Evolutionary conservation across 2,329 filamentous ascomycete genomes (phyloP), one percentile per base, ranked within the genome.

Genomic region (Sordariomycetes sp.): DNA sequence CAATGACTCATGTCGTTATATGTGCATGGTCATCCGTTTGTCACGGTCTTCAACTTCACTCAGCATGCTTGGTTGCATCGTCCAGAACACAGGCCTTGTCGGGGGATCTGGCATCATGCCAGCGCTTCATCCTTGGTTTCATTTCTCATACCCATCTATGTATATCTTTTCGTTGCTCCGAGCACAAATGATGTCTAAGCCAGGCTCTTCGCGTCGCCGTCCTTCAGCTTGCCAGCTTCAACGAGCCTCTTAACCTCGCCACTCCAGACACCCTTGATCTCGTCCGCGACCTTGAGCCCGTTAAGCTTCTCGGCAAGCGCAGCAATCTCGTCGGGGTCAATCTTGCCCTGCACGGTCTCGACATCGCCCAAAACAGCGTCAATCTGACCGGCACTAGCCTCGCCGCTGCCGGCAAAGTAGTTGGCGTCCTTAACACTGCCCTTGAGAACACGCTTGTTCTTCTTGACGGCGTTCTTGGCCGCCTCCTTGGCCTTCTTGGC

Each of bases 371-470:
- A 72, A 2, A 92, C 86, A 21, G 70, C 66, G 53, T 96, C 88
- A 46, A 98, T 86, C 54, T 86, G 76, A 9, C 75, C 66, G 11
- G 85, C 70, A n/a, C 82, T 73, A 18, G 80, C 66, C 39, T 88
- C 82, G 35, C 79, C 82, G 35, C 79, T 78, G 15, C 67, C 67
- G 37, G 70, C 72, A 59, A 98, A 95, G 78, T 98, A 98, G 72
- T 95, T 95, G 51, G 85, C 88, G 47, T 98, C 92, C 74, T 98
- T 98, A 63, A 90, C 84, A 45, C 85, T 87, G 42, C 78, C 80
- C 62, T 93, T 87, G 49, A 98, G 79, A 31, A 96, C 83, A 70
- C 92, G 86, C 77, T 95, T 95, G 77, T 98, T 98, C 84, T 98
- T 98, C 83, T 98, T 98, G 51, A 92, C 83, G 11, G 92, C 92